These are phyloP conservation scores for Tulasnella sp. DNA, from an alignment of 768 basidiomycete genomes.

Conservation along the genomic window DNA sequence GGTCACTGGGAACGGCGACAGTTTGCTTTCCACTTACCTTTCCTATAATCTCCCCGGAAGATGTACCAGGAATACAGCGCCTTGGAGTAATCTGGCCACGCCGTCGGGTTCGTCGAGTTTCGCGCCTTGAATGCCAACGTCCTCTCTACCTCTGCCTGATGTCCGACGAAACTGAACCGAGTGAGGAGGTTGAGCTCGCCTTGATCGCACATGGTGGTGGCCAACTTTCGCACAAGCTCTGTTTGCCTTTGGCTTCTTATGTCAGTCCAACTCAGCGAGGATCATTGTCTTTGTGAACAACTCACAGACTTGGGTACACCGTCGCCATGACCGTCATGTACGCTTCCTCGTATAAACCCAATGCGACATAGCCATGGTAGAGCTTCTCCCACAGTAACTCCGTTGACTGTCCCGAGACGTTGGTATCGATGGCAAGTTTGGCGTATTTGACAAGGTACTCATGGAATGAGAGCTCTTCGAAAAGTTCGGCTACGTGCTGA, in stretches of 20 bases:
- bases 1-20: not conserved
- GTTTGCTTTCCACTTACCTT: constrained; percentile 61
- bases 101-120: constrained; percentile 72
- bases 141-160: constrained; percentile 79
- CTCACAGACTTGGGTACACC: constrained; percentile 73
- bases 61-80: constrained; percentile 94
- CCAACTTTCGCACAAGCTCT: constrained; percentile 71
- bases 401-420: constrained; percentile 42
- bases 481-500: constrained; percentile 63
- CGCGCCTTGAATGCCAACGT: constrained; percentile 86
- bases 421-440: constrained; percentile 67
- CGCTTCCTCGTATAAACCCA: constrained; percentile 76
- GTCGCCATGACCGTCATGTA: constrained; percentile 66
- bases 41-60: constrained; percentile 78
- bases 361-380: constrained; percentile 62
- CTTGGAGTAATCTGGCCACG: constrained; percentile 74
- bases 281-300: too few species aligned
- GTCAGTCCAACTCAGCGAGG: too few species aligned
- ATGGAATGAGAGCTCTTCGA: constrained; percentile 46
- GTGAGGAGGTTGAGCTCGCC: constrained; percentile 67
- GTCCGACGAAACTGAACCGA: constrained; percentile 72
- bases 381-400: constrained; percentile 70
- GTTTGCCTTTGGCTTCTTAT: constrained; percentile 49
- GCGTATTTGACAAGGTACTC: constrained; percentile 63
- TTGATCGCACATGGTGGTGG: constrained; percentile 88